Percentiles rank a stretch among this genome's conserved stretches.
These are phyloP conservation scores for Lasiodiplodia citricola DNA, from an alignment of 2,329 filamentous ascomycete species.

Conservation along the genomic window DNA sequence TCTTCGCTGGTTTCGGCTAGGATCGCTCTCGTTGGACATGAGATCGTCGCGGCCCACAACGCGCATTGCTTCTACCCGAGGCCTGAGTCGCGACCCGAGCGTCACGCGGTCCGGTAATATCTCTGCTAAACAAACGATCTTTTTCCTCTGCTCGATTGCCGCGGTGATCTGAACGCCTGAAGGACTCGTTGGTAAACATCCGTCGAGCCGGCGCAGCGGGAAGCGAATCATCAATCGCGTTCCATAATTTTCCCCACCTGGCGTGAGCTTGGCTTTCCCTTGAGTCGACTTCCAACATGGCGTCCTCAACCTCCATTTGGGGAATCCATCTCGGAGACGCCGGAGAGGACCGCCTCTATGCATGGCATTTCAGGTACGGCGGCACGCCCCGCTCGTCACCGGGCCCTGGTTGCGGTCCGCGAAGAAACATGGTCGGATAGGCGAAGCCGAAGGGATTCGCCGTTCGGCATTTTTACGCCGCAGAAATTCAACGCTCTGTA, in stretches of 20 bases:
- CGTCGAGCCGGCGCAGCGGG: neutral
- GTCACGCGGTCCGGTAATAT: neutral
- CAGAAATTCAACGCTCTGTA: neutral
- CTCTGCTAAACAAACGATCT: conserved; percentile 18
- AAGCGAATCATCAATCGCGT: neutral
- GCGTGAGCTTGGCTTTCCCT: conserved; percentile 1
- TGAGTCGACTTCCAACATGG: neutral
- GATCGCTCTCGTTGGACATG: conserved; percentile 7
- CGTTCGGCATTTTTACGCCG: conserved; percentile 17
- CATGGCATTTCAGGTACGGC: neutral
- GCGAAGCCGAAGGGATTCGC: neutral
- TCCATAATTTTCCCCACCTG: conserved; percentile 11
- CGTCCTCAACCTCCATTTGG: neutral
- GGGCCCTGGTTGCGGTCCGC: neutral
- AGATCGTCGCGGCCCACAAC: conserved; percentile 15
- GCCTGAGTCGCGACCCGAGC: conserved; percentile 17
- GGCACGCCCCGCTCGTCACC: conserved; percentile 12
- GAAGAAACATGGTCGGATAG: neutral
- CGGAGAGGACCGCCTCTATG: neutral
- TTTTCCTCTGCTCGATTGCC: neutral
- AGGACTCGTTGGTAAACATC: neutral
- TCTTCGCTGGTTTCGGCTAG: conserved; percentile 1
- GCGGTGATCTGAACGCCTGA: neutral
- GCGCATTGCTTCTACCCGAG: conserved; percentile 7
- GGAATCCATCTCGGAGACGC: conserved; percentile 6